Evolutionary conservation across 2,329 filamentous ascomycete species (phyloP).

Genomic region (Aspergillus intermedius): DNA sequence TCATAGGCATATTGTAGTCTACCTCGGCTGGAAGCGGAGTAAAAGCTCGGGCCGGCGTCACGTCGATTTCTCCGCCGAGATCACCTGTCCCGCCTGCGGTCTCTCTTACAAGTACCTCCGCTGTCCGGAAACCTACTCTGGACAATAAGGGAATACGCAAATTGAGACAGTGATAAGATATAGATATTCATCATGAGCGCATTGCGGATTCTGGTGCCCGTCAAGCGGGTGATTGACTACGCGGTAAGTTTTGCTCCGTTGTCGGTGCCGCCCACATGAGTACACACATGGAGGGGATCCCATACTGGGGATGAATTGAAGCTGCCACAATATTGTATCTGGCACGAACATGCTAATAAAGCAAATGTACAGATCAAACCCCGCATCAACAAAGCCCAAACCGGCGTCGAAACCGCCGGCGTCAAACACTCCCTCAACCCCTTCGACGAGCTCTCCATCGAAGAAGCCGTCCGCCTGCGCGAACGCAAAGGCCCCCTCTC

Average conservation of each 20-base stretch:
- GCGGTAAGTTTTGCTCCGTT: slow-evolving; percentile 51
- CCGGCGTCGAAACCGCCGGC: slow-evolving; percentile 81
- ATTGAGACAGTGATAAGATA: no score
- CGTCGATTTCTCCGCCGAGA: slow-evolving; percentile 17
- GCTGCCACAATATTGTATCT: not conserved
- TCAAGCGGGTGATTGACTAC: slow-evolving; percentile 84
- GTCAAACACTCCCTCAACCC: slow-evolving; percentile 99
- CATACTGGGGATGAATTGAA: not conserved
- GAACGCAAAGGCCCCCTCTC: slow-evolving; percentile 72
- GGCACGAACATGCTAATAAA: no score
- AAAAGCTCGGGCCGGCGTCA: slow-evolving; percentile 23
- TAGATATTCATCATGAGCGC: slow-evolving; percentile 35
- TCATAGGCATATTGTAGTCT: slow-evolving; percentile 1
- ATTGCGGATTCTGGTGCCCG: slow-evolving; percentile 69
- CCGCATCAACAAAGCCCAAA: slow-evolving; percentile 64
- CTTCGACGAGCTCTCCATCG: slow-evolving; percentile 96
- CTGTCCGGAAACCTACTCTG: not conserved
- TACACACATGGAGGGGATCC: not conserved
- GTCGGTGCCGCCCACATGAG: slow-evolving; percentile 8
- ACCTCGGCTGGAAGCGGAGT: slow-evolving; percentile 27
- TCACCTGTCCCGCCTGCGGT: slow-evolving; percentile 17
- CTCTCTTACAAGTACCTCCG: slow-evolving; percentile 1
- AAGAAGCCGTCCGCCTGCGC: slow-evolving; percentile 90
- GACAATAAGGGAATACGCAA: not conserved
- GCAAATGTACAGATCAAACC: slow-evolving; percentile 54